Evolutionary conservation across 139 green algal species (phyloP).

Genomic region (Desmodesmus armatus): DNA sequence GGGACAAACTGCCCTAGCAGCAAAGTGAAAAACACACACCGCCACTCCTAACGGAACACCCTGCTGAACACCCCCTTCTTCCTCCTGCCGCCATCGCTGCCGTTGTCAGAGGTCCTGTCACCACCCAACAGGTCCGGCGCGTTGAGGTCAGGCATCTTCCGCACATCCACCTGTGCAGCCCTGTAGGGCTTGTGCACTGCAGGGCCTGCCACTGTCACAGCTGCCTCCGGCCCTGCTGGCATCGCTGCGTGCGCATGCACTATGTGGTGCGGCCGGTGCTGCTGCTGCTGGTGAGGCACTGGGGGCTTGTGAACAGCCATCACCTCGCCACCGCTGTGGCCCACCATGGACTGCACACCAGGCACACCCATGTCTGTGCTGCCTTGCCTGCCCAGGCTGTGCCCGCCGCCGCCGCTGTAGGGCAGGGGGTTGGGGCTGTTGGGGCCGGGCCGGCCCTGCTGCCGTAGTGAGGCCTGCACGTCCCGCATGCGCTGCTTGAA

Average conservation of each 20-base stretch:
- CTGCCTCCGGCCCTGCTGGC: no score
- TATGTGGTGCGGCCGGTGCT: conserved; percentile 5
- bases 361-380: no score
- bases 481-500: conserved; percentile 44
- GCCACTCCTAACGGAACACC: no score
- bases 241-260: no score
- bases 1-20: no score
- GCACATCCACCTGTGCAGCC: not conserved
- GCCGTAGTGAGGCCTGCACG: conserved; percentile 21
- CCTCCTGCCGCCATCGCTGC: not conserved
- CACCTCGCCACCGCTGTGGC: no score
- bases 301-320: no score
- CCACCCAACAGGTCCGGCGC: not conserved
- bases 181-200: not conserved
- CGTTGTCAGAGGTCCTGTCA: not conserved
- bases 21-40: no score
- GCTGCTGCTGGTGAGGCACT: not conserved
- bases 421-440: no score
- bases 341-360: no score
- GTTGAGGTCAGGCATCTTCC: conserved; percentile 39
- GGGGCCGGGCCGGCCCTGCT: not conserved
- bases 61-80: no score
- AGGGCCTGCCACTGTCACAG: not conserved
- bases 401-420: not conserved
- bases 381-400: not conserved